These are phyloP conservation scores for Rhizopus arrhizus DNA, from an alignment of 371 early-diverging fungal species.

Conservation along the genomic window DNA sequence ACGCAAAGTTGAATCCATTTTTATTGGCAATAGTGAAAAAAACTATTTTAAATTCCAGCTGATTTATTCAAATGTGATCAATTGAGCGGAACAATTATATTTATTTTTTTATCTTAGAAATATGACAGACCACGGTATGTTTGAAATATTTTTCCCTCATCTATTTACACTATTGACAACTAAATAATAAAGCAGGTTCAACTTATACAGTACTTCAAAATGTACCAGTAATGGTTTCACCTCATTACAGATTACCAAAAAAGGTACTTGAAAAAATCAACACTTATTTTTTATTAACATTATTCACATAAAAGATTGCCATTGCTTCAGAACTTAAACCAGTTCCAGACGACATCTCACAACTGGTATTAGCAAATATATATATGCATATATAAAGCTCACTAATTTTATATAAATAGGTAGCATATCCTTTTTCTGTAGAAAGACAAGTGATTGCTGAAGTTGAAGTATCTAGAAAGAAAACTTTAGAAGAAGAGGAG, in stretches of 20 bases:
- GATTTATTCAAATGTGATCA: too few species aligned
- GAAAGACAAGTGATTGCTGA: conserved; percentile 48
- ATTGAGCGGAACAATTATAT: too few species aligned
- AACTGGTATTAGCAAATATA: conserved; percentile 27
- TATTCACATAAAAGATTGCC: conserved; percentile 23
- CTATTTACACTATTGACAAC: too few species aligned
- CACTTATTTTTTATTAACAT: neutral
- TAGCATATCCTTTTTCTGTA: conserved; percentile 40
- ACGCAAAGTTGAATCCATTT: too few species aligned
- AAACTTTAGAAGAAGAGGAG: conserved; percentile 27
- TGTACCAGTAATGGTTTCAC: conserved; percentile 58
- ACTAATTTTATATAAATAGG: conserved; percentile 12
- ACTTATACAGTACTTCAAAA: conserved; percentile 53
- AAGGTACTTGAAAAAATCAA: conserved; percentile 33
- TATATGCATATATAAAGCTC: neutral
- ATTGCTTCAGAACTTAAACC: conserved; percentile 38
- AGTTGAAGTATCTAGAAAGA: conserved; percentile 31
- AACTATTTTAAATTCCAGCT: too few species aligned
- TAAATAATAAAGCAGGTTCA: conserved; percentile 32
- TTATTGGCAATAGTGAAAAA: too few species aligned
- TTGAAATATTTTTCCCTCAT: too few species aligned
- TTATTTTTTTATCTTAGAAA: too few species aligned
- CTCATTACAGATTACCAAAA: conserved; percentile 51
- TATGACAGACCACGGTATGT: too few species aligned
- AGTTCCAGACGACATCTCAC: conserved; percentile 40